A percentile compares a stretch with the other conserved stretches of the same genome.
phyloP scores from a whole-genome alignment of 192 early-diverging fungal genomes.

The Coemansia sp. region DNA sequence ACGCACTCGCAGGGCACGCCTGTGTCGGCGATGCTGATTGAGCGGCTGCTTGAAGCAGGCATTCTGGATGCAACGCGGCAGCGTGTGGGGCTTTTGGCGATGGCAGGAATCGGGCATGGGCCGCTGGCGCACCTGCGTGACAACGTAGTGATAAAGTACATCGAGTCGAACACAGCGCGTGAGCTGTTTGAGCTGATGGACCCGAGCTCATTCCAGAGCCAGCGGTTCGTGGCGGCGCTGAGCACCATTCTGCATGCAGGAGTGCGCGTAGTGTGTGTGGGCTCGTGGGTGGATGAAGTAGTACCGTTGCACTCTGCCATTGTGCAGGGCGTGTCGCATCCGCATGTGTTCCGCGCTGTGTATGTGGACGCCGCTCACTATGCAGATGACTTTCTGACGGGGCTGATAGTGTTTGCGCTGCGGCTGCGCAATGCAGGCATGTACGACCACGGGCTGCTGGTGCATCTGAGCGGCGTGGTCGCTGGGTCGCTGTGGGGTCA shows the following conservation, averaged over 20 bases:
- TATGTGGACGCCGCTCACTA: slow-evolving; percentile 87
- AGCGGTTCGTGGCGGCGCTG: slow-evolving; percentile 71
- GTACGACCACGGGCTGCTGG: slow-evolving; percentile 81
- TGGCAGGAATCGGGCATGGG: slow-evolving; percentile 93
- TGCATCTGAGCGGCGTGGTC: slow-evolving; percentile 82
- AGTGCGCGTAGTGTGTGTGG: slow-evolving; percentile 74
- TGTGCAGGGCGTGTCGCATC: slow-evolving; percentile 67
- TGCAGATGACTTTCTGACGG: slow-evolving; percentile 80
- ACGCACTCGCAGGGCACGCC: slow-evolving; percentile 96
- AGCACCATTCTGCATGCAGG: slow-evolving; percentile 65
- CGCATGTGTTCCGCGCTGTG: slow-evolving; percentile 84
- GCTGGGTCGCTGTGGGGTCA: slow-evolving; percentile 84
- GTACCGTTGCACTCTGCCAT: slow-evolving; percentile 86
- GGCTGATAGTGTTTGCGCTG: slow-evolving; percentile 83
- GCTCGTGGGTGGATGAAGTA: slow-evolving; percentile 93
- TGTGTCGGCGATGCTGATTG: slow-evolving; percentile 76
- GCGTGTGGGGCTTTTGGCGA: slow-evolving; percentile 75
- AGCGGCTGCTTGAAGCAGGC: slow-evolving; percentile 68
- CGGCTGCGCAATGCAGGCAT: slow-evolving; percentile 84
- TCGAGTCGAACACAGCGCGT: slow-evolving; percentile 85
- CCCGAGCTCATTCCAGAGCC: slow-evolving; percentile 65
- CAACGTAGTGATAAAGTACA: slow-evolving; percentile 82
- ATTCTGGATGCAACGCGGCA: slow-evolving; percentile 68
- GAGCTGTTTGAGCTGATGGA: slow-evolving; percentile 96
- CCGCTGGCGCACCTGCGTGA: slow-evolving; percentile 81